These are phyloP conservation scores for Suhomyces choctaworum DNA, from an alignment of 1,139 yeast genomes.

Conservation along the genomic window DNA sequence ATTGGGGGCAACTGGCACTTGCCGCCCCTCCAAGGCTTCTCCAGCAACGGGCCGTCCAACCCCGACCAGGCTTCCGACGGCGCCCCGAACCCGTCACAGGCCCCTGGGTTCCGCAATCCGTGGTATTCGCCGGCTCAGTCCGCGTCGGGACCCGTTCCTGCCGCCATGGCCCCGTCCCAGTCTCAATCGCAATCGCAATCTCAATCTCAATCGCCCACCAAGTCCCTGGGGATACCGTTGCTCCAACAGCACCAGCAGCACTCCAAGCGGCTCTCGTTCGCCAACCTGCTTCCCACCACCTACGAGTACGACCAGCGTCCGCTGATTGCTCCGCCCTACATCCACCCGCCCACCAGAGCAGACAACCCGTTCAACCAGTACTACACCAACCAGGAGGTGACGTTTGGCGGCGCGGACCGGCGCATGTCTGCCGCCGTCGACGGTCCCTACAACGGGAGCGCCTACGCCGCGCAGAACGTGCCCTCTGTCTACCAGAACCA, in stretches of 20 bases:
- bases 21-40: slow-evolving; percentile 29
- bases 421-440: slow-evolving; percentile 49
- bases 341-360: slow-evolving; percentile 50
- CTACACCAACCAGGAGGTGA: slow-evolving; percentile 43
- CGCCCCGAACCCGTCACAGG: slow-evolving; percentile 19
- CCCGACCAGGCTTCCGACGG: slow-evolving; percentile 6
- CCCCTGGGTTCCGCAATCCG: slow-evolving; percentile 44
- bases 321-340: slow-evolving; percentile 30
- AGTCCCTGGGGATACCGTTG: slow-evolving; percentile 10
- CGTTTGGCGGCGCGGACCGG: slow-evolving; percentile 31
- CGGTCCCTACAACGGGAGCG: slow-evolving; percentile 19
- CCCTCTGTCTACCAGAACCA: slow-evolving; percentile 12
- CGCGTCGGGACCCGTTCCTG: slow-evolving; percentile 3
- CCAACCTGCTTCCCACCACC: slow-evolving; percentile 53
- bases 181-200: too few relatives aligned
- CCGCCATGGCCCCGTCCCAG: too few relatives aligned
- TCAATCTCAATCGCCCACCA: slow-evolving; percentile 19
- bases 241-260: slow-evolving; percentile 22
- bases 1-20: slow-evolving; percentile 47
- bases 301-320: slow-evolving; percentile 41
- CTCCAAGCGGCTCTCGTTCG: slow-evolving; percentile 46
- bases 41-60: slow-evolving; percentile 5
- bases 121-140: slow-evolving; percentile 38
- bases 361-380: slow-evolving; percentile 51
- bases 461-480: slow-evolving; percentile 10